Evolutionary conservation across 2,329 filamentous ascomycete species (phyloP), one percentile per base, ranked within the genome.

Genomic region (Coccinonectria pachysandricola): DNA sequence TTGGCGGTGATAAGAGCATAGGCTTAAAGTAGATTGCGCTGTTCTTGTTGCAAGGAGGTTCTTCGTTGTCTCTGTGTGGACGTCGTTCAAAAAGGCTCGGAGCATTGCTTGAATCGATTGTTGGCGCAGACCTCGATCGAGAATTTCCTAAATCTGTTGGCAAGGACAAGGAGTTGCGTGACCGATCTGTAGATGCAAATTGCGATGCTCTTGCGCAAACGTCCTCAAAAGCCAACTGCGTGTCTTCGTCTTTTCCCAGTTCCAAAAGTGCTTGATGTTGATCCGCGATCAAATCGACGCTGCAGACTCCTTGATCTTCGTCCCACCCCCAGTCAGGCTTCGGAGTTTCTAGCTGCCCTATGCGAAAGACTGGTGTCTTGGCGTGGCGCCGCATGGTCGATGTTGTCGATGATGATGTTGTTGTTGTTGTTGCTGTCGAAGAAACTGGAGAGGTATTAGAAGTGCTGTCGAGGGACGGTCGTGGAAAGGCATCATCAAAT

Each of bases 341-440:
- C 6, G 48, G 40, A 21, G 34, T 48, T 32, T 70, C 66, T 3
- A 66, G 51, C 38, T 70, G 65, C 9, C 64, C 64, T 30, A 70
- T 63, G 7, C 52, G 50, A 21, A 56, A 56, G 12, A 69, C 61
- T 0, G 65, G 66, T 2, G 65, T 70, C 44, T 69, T 71, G 19
- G 64, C 62, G 26, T 61, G 60, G 15, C 61, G 57, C 30, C 63
- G 57, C 37, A 55, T 53, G 6, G 45, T 46, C 3, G 50, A 52
- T 28, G 37, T 28, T 6, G 41, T 45, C 11, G 43, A 47, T 6
- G 39, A 48, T 20, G 28, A 49, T 36, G 32, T 65, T 50, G 36
- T 64, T 50, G 17, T 51, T 36, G 34, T 28, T 6, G 41, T 45
- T n/a, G 43, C 45, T 6, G 39, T 48, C 19, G 28, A 49, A 36